Evolutionary conservation across 176 grass and related monocot species (phyloP).

Genomic region (Phragmites australis): DNA sequence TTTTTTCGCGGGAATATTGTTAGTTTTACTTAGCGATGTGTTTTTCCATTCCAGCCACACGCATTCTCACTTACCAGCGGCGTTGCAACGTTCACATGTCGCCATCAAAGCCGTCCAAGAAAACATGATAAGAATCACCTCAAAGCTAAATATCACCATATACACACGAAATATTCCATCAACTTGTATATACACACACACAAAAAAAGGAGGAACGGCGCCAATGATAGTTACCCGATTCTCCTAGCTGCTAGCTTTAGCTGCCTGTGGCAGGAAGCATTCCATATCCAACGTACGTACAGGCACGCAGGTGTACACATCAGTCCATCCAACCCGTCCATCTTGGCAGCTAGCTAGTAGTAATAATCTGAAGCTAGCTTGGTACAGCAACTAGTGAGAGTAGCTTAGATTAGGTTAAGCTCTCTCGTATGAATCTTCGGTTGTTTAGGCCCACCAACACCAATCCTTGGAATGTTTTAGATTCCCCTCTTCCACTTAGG

Average conservation of each 20-base stretch:
- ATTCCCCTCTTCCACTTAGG: conserved; percentile 56
- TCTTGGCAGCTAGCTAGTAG: background rate
- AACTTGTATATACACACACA: background rate
- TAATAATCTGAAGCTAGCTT: conserved; percentile 7
- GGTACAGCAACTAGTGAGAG: conserved; percentile 6
- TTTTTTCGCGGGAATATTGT: no score
- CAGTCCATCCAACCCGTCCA: background rate
- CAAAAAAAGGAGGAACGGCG: background rate
- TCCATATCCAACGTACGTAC: background rate
- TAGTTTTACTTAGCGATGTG: no score
- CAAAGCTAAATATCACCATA: background rate
- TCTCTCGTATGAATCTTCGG: conserved; percentile 44
- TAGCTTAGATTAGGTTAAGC: background rate
- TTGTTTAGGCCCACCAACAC: conserved; percentile 51
- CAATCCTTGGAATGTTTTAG: conserved; percentile 89
- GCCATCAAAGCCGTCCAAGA: no score
- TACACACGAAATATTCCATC: background rate
- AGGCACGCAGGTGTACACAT: background rate
- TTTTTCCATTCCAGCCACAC: no score
- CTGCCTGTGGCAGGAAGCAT: no score
- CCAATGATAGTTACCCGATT: conserved; percentile 28
- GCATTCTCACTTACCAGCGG: no score
- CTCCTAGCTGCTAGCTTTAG: background rate
- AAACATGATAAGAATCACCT: background rate
- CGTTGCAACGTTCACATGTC: no score